Conservation (phyloP, 23 red algal species). For the Agarophyton chilense region DNA sequence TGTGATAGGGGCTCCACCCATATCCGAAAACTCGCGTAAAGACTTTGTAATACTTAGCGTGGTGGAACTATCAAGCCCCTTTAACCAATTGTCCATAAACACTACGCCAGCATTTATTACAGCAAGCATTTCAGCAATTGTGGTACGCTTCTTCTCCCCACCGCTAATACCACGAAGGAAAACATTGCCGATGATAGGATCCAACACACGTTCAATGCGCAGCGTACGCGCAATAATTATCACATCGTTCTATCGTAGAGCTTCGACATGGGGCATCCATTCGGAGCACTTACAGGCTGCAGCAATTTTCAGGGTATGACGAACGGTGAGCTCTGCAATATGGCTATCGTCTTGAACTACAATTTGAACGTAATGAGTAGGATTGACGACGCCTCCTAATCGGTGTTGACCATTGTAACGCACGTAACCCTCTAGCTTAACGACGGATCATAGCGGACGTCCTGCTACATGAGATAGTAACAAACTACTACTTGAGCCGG, state of each 20-base stretch:
- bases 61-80: constrained; percentile 85
- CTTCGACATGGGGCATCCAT: constrained; percentile 83
- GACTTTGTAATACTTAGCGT: constrained; percentile 75
- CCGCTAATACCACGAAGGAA: constrained; percentile 88
- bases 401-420: constrained; percentile 75
- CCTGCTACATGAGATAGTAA: constrained; percentile 74
- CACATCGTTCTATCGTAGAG: constrained; percentile 71
- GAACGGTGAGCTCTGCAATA: constrained; percentile 80
- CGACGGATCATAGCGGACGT: constrained; percentile 17
- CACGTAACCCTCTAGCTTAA: constrained; percentile 57
- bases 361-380: constrained; percentile 70
- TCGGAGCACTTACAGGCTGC: constrained; percentile 78
- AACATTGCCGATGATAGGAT: constrained; percentile 80
- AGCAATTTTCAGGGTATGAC: constrained; percentile 84
- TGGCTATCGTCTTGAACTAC: constrained; percentile 85
- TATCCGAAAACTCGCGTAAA: constrained; percentile 65
- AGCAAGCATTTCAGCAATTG: constrained; percentile 88
- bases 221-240: constrained; percentile 57
- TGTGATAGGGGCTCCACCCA: constrained; percentile 40
- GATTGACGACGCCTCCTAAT: background rate
- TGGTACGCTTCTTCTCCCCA: constrained; percentile 95
- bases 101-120: constrained; percentile 55
- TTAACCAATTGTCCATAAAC: constrained; percentile 83
- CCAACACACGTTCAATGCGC: constrained; percentile 75
- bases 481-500: constrained; percentile 78